Evolutionary conservation across 495 filamentous ascomycete species (phyloP).

Genomic region (Neurospora intermedia): DNA sequence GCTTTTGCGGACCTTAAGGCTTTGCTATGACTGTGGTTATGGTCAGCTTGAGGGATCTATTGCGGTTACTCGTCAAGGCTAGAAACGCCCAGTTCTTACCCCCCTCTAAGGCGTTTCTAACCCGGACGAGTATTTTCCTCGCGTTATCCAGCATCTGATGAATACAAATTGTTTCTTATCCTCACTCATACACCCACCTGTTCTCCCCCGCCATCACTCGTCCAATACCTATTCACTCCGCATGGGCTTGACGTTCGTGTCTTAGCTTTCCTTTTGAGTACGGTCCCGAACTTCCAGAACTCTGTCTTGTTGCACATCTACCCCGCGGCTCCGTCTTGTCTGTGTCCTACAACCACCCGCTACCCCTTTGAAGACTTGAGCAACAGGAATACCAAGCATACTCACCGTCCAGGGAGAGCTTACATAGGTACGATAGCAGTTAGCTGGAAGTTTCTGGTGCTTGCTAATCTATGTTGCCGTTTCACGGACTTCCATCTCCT

Average conservation of each 20-base stretch:
- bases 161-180: background rate
- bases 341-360: background rate
- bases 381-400: background rate
- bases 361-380: background rate
- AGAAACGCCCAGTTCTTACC: no score
- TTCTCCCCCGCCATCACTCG: background rate
- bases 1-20: slow-evolving; percentile 26
- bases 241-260: background rate
- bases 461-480: background rate
- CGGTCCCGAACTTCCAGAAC: background rate
- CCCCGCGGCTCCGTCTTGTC: background rate
- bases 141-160: background rate
- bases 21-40: slow-evolving; percentile 12
- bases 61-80: background rate
- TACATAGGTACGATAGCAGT: background rate
- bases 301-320: background rate
- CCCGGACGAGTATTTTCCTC: no score
- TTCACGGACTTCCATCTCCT: background rate
- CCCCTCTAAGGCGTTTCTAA: no score
- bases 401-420: background rate
- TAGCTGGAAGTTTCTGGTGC: background rate
- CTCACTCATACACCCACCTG: background rate
- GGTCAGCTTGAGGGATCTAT: background rate
- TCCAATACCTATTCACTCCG: background rate
- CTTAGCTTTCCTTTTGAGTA: background rate